Evolutionary conservation across 2,329 filamentous ascomycete species (phyloP), one percentile per base, ranked within the genome.

Genomic region (Penicillium psychrosexuale): DNA sequence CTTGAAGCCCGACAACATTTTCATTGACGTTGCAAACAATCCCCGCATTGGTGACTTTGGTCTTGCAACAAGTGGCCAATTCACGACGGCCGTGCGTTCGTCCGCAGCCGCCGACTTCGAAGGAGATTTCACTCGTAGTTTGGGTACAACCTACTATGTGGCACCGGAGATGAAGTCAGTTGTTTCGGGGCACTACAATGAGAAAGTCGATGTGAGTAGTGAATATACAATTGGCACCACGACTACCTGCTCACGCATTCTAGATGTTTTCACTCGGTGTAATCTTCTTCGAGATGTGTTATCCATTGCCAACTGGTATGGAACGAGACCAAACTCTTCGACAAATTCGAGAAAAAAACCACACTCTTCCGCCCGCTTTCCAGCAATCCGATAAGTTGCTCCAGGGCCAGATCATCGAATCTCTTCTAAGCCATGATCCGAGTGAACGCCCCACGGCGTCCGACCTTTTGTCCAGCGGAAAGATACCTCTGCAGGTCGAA

Each of bases 201-300:
- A 90, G 54, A 97, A 97, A 72, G 92, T 97, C 1, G 94, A 99
- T 76, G 85, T 87, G 73, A 78, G 85, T 79, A 38, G 15, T 28
- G 22, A 33, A 31, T 11, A 19, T 38, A 11, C 11, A 8, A 31
- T 22, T 36, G 28, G 24, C 3, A 34, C 12, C 7, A 28, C 3
- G 19, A 24, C 13, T 34, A 22, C n/a, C 44, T 53, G 39, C 56
- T 67, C 13, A 64, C 48, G 9, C 22, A n/a, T 15, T 40, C 8
- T 50, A 72, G 82, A 97, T 99, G 93, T 99, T 94, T 70, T 97
- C 93, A 0, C 80, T 99, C 39, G 94, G 94, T 0, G 89, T 99
- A 60, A 97, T 99, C 54, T 96, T 99, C 75, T 97, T 97, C 63
- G 94, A 99, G 73, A 99, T 99, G 94, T 95, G 89, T 67, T 79